A percentile compares a stretch with the other conserved stretches of the same genome.
Conservation (phyloP, 2,329 filamentous ascomycete genomes). For the Cladophialophora yegresii region DNA sequence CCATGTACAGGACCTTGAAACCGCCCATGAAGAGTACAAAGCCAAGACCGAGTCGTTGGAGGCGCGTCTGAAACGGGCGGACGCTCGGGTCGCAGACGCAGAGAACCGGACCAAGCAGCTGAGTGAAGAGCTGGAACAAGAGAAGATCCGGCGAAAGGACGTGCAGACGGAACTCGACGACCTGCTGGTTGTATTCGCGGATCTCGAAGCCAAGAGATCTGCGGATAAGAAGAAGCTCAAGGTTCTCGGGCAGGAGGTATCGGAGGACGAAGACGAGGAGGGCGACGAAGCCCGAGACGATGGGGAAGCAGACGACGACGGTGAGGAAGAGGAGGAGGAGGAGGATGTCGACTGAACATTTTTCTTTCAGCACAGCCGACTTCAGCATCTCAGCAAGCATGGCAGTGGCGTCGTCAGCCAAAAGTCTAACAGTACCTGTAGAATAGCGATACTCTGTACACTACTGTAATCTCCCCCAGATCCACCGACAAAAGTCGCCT, state of each 20-base stretch:
- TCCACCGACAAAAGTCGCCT: not conserved
- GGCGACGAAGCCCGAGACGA: constrained; percentile 58
- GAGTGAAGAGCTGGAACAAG: constrained; percentile 49
- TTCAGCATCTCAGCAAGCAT: not conserved
- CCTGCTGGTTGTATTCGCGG: constrained; percentile 76
- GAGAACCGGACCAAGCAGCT: constrained; percentile 32
- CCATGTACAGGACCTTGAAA: constrained; percentile 62
- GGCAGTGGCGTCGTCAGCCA: not conserved
- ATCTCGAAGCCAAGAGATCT: constrained; percentile 73
- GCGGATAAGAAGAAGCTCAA: constrained; percentile 70
- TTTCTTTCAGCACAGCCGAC: not conserved
- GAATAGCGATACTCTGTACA: constrained; percentile 23
- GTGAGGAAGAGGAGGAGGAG: constrained; percentile 12
- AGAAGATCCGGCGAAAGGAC: constrained; percentile 60
- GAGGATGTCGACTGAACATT: constrained; percentile 30
- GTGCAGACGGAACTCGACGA: constrained; percentile 77
- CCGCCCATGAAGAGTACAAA: constrained; percentile 55
- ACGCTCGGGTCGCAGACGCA: constrained; percentile 44
- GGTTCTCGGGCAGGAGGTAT: constrained; percentile 69
- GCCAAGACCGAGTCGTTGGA: constrained; percentile 51
- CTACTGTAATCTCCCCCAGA: not conserved
- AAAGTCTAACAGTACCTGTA: constrained; percentile 17
- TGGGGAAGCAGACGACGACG: constrained; percentile 40
- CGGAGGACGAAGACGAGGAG: constrained; percentile 72
- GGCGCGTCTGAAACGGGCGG: constrained; percentile 51